These are phyloP conservation scores for Aristolochia californica DNA, from an alignment of 164 flowering plant species.

Conservation along the genomic window DNA sequence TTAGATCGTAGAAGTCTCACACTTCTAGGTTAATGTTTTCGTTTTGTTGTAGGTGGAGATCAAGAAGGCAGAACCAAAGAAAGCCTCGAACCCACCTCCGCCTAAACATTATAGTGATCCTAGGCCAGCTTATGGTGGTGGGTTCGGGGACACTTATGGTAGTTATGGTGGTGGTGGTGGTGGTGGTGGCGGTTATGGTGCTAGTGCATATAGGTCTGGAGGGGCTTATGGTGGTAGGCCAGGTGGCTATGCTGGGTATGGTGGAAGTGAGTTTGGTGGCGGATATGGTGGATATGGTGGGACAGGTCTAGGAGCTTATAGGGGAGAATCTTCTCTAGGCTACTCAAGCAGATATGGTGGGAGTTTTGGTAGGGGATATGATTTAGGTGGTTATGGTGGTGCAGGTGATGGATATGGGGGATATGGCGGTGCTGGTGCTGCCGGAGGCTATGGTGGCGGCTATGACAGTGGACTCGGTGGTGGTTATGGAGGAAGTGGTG, in stretches of 20 bases:
- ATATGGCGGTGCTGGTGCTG: conserved; percentile 25
- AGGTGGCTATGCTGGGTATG: conserved; percentile 48
- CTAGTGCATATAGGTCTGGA: conserved; percentile 50
- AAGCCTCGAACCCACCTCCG: conserved; percentile 41
- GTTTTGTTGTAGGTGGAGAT: conserved; percentile 68
- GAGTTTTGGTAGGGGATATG: conserved; percentile 46
- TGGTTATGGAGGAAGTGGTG: conserved; percentile 42
- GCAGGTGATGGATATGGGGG: conserved; percentile 45
- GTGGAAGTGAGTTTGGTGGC: conserved; percentile 44
- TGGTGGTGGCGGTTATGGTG: conserved; percentile 26
- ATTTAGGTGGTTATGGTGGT: conserved; percentile 53
- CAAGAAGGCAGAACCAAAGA: conserved; percentile 93
- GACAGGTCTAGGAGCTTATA: conserved; percentile 36
- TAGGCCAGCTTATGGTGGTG: conserved; percentile 45
- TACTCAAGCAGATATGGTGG: conserved; percentile 59
- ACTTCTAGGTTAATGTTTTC: conserved; percentile 12
- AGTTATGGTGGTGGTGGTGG: conserved; percentile 33
- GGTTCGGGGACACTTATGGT: conserved; percentile 53
- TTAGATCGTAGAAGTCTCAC: conserved; percentile 9
- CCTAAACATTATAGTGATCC: conserved; percentile 46
- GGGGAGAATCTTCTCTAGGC: conserved; percentile 59
- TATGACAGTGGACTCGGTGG: conserved; percentile 29
- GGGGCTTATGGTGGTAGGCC: conserved; percentile 48
- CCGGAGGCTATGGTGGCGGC: conserved; percentile 31
- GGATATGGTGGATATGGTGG: conserved; percentile 59